Percentiles rank a stretch among this genome's conserved stretches.
Conservation (phyloP, 176 grass and related monocot species). For the Thalia dealbata region DNA sequence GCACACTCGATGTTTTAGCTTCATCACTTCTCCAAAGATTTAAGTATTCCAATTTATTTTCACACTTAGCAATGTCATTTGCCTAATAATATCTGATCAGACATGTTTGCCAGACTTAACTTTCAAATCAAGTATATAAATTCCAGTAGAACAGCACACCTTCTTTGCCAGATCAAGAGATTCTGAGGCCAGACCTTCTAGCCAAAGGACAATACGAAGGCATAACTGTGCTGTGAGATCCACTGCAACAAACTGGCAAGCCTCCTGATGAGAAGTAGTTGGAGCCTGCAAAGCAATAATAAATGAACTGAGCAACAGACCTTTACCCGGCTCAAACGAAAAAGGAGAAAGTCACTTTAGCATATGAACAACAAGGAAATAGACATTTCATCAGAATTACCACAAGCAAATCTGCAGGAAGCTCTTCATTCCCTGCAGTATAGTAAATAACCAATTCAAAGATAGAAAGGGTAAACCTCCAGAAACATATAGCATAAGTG, state of each 20-base stretch:
- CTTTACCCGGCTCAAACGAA: background rate
- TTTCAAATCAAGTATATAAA: background rate
- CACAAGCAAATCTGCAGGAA: slow-evolving; percentile 59
- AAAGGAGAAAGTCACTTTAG: background rate
- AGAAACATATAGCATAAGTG: background rate
- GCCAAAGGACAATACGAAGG: slow-evolving; percentile 76
- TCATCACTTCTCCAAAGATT: too few relatives aligned
- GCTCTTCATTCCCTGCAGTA: slow-evolving; percentile 69
- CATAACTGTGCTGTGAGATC: slow-evolving; percentile 70
- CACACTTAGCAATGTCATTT: too few relatives aligned
- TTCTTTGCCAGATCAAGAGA: slow-evolving; percentile 85
- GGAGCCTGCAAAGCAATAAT: slow-evolving; percentile 44
- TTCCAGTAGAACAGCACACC: slow-evolving; percentile 21
- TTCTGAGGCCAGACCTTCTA: slow-evolving; percentile 94
- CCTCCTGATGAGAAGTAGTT: slow-evolving; percentile 83
- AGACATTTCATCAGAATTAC: slow-evolving; percentile 29
- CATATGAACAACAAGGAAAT: background rate
- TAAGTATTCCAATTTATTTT: background rate
- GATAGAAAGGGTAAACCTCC: slow-evolving; percentile 18
- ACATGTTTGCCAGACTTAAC: too few relatives aligned
- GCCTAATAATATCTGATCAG: too few relatives aligned
- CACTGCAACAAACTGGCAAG: slow-evolving; percentile 59
- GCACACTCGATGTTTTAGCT: too few relatives aligned
- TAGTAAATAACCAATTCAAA: slow-evolving; percentile 28
- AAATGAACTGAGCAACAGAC: slow-evolving; percentile 13